phyloP scores from a whole-genome alignment of 805 yeast species.

The Candida lessepsii region DNA sequence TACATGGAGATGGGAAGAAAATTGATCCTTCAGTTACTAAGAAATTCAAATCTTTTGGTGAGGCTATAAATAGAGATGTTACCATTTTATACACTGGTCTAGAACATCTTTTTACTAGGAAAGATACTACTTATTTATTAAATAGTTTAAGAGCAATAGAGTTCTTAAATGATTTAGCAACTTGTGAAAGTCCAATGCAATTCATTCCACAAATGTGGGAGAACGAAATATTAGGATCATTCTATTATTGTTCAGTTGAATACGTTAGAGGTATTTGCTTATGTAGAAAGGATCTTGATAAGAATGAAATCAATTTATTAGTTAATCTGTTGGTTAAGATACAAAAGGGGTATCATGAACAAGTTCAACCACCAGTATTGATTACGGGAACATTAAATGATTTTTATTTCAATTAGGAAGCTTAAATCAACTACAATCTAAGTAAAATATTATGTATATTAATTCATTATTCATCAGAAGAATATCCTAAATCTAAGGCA shows the following conservation, averaged over 20 bases:
- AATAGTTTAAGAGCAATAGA: slow-evolving; percentile 42
- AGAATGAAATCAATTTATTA: slow-evolving; percentile 26
- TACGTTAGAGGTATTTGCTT: slow-evolving; percentile 64
- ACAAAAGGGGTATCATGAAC: slow-evolving; percentile 30
- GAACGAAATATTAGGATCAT: slow-evolving; percentile 54
- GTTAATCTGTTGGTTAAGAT: slow-evolving; percentile 27
- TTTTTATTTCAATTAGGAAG: slow-evolving; percentile 22
- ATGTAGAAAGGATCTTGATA: slow-evolving; percentile 46
- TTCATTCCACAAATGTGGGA: slow-evolving; percentile 52
- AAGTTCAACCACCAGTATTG: slow-evolving; percentile 32
- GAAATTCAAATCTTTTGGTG: slow-evolving; percentile 37
- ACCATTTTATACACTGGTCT: slow-evolving; percentile 36
- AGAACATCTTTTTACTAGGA: slow-evolving; percentile 38
- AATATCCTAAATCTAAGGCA: slow-evolving; percentile 7
- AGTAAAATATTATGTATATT: neutral
- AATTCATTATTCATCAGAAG: slow-evolving; percentile 8
- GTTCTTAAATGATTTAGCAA: slow-evolving; percentile 37
- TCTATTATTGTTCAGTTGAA: slow-evolving; percentile 75
- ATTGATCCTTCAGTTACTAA: slow-evolving; percentile 39
- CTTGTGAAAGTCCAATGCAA: slow-evolving; percentile 34
- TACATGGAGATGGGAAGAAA: slow-evolving; percentile 42
- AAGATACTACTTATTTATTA: slow-evolving; percentile 37
- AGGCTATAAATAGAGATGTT: slow-evolving; percentile 39
- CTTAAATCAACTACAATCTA: neutral
- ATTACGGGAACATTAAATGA: slow-evolving; percentile 35